Conservation (phyloP, 441 rosid species). For the Populus trichocarpa region DNA sequence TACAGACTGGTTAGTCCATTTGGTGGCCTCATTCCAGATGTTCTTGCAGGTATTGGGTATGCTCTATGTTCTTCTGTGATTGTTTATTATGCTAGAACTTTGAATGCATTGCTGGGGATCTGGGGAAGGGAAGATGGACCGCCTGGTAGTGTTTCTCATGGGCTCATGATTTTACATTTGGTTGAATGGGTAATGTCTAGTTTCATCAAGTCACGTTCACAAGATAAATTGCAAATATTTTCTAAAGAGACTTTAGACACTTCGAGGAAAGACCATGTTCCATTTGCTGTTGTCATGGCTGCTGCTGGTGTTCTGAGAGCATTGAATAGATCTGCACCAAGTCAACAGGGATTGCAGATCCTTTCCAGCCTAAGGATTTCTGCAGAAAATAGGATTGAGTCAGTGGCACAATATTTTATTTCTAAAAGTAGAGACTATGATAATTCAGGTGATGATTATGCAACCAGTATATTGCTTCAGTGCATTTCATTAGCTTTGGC, state of each 20-base stretch:
- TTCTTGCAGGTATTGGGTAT: slow-evolving; percentile 92
- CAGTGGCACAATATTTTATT: slow-evolving; percentile 43
- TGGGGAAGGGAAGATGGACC: slow-evolving; percentile 65
- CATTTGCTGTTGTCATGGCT: slow-evolving; percentile 60
- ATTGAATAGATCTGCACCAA: slow-evolving; percentile 36
- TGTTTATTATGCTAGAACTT: slow-evolving; percentile 42
- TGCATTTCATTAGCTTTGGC: slow-evolving; percentile 74
- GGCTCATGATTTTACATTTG: slow-evolving; percentile 82
- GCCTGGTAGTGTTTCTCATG: slow-evolving; percentile 43
- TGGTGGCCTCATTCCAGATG: slow-evolving; percentile 40
- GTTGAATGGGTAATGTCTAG: slow-evolving; percentile 80
- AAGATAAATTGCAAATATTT: slow-evolving; percentile 45
- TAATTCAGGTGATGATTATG: slow-evolving; percentile 20
- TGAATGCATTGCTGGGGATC: slow-evolving; percentile 51
- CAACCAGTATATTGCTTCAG: slow-evolving; percentile 45
- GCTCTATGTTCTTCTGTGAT: slow-evolving; percentile 58
- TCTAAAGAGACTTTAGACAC: slow-evolving; percentile 38
- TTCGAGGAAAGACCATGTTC: slow-evolving; percentile 35
- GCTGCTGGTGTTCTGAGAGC: slow-evolving; percentile 84
- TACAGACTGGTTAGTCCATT: slow-evolving; percentile 33
- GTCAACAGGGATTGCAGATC: slow-evolving; percentile 37
- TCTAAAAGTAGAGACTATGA: slow-evolving; percentile 32
- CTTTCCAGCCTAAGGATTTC: slow-evolving; percentile 46
- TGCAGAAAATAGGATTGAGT: slow-evolving; percentile 50
- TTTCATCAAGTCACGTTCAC: slow-evolving; percentile 42